These are phyloP conservation scores for Sphaerobolus stellatus DNA, from an alignment of 1,284 basidiomycete species.

Conservation along the genomic window DNA sequence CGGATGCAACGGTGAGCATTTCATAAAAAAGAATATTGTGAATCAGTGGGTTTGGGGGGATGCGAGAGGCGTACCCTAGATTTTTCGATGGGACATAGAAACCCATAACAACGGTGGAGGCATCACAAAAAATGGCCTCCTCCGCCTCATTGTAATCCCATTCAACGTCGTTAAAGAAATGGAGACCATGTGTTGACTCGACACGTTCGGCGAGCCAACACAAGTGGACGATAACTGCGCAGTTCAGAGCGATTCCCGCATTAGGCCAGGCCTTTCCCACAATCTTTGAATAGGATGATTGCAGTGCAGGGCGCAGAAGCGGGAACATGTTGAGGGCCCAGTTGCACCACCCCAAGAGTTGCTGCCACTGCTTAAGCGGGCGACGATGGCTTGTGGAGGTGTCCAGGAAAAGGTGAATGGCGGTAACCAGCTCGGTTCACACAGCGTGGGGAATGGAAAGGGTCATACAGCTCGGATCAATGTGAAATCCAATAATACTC, in stretches of 20 bases:
- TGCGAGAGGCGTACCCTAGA: too few species aligned
- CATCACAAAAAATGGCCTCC: background rate
- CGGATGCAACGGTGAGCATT: too few species aligned
- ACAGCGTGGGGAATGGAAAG: background rate
- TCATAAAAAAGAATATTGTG: too few species aligned
- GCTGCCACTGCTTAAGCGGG: slow-evolving; percentile 29
- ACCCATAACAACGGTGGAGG: background rate
- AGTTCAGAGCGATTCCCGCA: background rate
- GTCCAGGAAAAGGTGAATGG: slow-evolving; percentile 6
- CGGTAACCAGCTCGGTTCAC: background rate
- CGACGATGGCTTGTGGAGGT: slow-evolving; percentile 4
- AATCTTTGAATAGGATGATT: slow-evolving; percentile 16
- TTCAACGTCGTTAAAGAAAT: background rate
- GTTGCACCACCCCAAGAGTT: slow-evolving; percentile 33
- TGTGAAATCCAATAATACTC: slow-evolving; percentile 5
- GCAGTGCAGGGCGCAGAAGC: slow-evolving; percentile 27
- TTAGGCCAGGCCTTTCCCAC: background rate
- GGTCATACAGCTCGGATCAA: slow-evolving; percentile 2
- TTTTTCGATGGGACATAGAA: too few species aligned
- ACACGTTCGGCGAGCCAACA: background rate
- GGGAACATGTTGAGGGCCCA: slow-evolving; percentile 34
- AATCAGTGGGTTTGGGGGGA: too few species aligned
- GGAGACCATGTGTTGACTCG: background rate
- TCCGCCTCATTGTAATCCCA: background rate
- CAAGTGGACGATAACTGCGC: background rate